Base-by-base conservation (phyloP, 2,329 filamentous ascomycete genomes). In the Scytalidium sp. region DNA sequence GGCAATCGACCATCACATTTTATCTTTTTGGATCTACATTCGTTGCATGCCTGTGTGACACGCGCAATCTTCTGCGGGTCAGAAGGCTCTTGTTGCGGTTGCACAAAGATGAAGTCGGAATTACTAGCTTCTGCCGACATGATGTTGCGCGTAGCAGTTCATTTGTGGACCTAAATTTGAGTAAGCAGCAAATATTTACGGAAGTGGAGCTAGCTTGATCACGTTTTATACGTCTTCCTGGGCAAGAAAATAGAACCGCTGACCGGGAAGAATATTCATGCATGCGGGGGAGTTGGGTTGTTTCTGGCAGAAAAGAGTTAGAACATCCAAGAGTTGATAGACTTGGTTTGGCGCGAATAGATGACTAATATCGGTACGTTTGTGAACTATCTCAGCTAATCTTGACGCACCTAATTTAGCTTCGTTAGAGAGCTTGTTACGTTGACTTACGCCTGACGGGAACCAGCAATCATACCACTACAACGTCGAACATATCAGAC, bases 21-120 rank as follows among this genome's bases (percentile, higher is more conserved):
- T 72, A 97, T 94, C 78, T 93, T 96, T 71, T 90, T 91, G 73
- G 96, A 96, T 61, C 92, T 82, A 68, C 93, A 97, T 91, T 80
- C 78, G 56, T 82, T 79, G 63, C 79, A 82, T 47, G 79, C 79
- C 60, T 79, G 68, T 29, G 25, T 29, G 7, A 13, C 25, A 13
- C 25, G 25, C 7, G 8, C 13, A 8, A 7, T 13, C 13, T 29
- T 7, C 13, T 13, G 25, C 25, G 13, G 25, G 8, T 13, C 8
- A 8, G 25, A 8, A 29, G 7, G 7, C 7, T 29, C 25, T 29
- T 29, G 8, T 13, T 7, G 25, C 13, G 25, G 25, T 29, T 29
- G 25, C 13, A 8, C 13, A 13, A 29, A 13, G 25, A 29, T 29
- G 25, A 29, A 29, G 8, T 7, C 8, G 13, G 25, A 29, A 29